Evolutionary conservation across 2,329 filamentous ascomycete species (phyloP).

Genomic region (Aspergillus candidus): DNA sequence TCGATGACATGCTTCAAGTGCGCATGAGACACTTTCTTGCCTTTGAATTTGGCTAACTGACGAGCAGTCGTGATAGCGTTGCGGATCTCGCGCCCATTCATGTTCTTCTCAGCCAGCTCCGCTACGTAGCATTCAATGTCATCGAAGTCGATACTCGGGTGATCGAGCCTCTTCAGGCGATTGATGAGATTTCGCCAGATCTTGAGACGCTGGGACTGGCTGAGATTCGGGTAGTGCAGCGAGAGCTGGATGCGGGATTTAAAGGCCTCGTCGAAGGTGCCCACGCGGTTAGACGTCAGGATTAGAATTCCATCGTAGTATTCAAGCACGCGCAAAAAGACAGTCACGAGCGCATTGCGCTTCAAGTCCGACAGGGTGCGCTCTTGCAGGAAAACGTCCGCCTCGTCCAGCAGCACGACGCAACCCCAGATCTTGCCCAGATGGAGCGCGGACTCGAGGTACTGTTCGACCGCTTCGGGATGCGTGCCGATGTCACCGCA

Average conservation of each 20-base stretch:
- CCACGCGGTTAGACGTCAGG: slow-evolving; percentile 16
- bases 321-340: slow-evolving; percentile 19
- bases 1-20: too few species aligned
- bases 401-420: slow-evolving; percentile 10
- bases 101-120: not conserved
- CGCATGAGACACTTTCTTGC: too few species aligned
- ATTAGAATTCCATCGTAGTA: slow-evolving; percentile 20
- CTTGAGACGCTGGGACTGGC: not conserved
- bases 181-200: not conserved
- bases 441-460: slow-evolving; percentile 14
- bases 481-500: slow-evolving; percentile 3
- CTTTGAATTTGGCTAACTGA: not conserved
- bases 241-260: slow-evolving; percentile 13
- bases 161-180: not conserved
- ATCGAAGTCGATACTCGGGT: not conserved
- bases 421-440: slow-evolving; percentile 10
- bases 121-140: not conserved
- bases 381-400: slow-evolving; percentile 11
- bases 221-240: slow-evolving; percentile 6
- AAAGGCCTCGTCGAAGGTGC: slow-evolving; percentile 9
- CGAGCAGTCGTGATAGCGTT: not conserved
- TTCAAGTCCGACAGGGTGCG: slow-evolving; percentile 9
- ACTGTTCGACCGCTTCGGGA: slow-evolving; percentile 8
- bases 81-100: not conserved
- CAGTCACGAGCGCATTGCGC: slow-evolving; percentile 17